Evolutionary conservation across 495 filamentous ascomycete genomes (phyloP), one percentile per base, ranked within the genome.

Genomic region (Annulohypoxylon maeteangense): DNA sequence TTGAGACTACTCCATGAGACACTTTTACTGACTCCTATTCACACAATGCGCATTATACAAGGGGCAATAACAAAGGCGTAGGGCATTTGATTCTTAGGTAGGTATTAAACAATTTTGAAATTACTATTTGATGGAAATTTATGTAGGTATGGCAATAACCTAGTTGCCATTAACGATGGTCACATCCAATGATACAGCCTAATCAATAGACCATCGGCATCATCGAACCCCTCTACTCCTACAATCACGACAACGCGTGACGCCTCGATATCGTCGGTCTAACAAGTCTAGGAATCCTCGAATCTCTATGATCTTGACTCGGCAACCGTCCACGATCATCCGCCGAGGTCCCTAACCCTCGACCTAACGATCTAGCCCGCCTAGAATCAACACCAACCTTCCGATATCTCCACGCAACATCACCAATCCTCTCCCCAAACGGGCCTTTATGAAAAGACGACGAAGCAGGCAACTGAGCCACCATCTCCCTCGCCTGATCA

Each of bases 251-350:
- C 8, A 61, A 7, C 10, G 6, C 14, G 4, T 16, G 31, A 54
- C 18, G 50, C 3, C 22, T 27, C 10, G 22, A 32, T 14, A 5
- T 10, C 16, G 50, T 34, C 4, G 57, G 45, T 12, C 23, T 36
- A 5, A 4, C n/a, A 22, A 4, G n/a, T 7, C 10, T 16, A 12
- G 29, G n/a, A 34, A 16, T 6, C 7, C 29, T 2, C 36, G 32
- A 45, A 3, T 31, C 20, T 10, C 8, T 1, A 18, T 29, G 45
- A 2, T 36, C 25, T 34, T 68, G 69, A 8, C 69, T 72, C 2
- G 69, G 64, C 27, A 72, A 14, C 11, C 16, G n/a, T 20, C 8
- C 16, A 1, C 69, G 62, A 20, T 72, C 51, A 16, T 72, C 64
- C 0, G 7, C 1, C 7, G 40, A 3, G 2, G 48, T 25, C 2